phyloP scores from a whole-genome alignment of 1,284 basidiomycete species.

The Somion occarium region DNA sequence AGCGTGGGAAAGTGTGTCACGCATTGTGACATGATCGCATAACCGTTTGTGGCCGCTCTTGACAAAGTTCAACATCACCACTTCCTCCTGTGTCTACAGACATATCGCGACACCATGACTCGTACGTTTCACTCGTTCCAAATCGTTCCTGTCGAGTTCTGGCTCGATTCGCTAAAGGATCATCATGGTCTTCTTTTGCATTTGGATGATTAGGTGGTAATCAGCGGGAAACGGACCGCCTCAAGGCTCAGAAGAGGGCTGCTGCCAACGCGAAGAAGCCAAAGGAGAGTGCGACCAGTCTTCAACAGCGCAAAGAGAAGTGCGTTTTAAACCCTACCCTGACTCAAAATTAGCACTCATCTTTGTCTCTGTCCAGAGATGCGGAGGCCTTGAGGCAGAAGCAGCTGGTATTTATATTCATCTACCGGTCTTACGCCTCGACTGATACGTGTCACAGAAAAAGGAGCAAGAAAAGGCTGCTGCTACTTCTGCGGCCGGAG shows the following conservation, averaged over 20 bases:
- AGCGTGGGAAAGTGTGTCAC: neutral
- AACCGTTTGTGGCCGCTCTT: neutral
- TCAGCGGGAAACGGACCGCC: slow-evolving; percentile 71
- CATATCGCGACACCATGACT: slow-evolving; percentile 19
- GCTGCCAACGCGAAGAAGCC: slow-evolving; percentile 49
- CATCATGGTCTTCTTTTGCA: neutral
- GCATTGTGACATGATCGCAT: neutral
- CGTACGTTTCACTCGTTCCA: slow-evolving; percentile 15
- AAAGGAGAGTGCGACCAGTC: slow-evolving; percentile 58
- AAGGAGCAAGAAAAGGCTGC: slow-evolving; percentile 54
- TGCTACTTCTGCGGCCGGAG: slow-evolving; percentile 18
- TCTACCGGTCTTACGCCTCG: neutral
- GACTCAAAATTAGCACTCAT: slow-evolving; percentile 6
- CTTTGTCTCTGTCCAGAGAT: slow-evolving; percentile 48
- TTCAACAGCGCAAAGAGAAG: slow-evolving; percentile 72
- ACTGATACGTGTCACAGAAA: slow-evolving; percentile 38
- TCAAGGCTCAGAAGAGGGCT: slow-evolving; percentile 68
- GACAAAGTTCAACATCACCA: neutral
- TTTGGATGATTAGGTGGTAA: slow-evolving; percentile 60
- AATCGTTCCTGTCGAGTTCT: slow-evolving; percentile 1
- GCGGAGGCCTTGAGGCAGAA: slow-evolving; percentile 70
- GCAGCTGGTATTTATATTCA: slow-evolving; percentile 49
- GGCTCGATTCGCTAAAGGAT: slow-evolving; percentile 21
- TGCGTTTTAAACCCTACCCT: slow-evolving; percentile 36
- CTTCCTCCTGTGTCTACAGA: slow-evolving; percentile 8